Evolutionary conservation across 306 rosid species (phyloP).

Genomic region (Pueraria montana): DNA sequence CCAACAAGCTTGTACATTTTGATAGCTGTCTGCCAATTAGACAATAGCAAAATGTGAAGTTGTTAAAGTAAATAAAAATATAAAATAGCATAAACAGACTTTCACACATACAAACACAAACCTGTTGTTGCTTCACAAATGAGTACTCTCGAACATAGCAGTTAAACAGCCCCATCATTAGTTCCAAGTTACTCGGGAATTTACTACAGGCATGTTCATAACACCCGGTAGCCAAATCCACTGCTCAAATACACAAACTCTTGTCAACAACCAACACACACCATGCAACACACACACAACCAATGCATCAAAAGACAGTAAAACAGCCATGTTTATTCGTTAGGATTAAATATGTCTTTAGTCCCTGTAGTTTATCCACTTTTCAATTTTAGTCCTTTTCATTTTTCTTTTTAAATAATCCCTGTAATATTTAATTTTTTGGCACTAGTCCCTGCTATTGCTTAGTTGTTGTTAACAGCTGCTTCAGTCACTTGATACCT

Average conservation of each 20-base stretch:
- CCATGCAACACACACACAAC: not conserved
- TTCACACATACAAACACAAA: conserved; percentile 41
- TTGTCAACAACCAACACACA: conserved; percentile 37
- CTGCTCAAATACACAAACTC: conserved; percentile 56
- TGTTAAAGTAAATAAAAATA: not conserved
- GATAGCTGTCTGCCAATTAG: conserved; percentile 90
- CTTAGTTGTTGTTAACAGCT: not conserved
- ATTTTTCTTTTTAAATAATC: not conserved
- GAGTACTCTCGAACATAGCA: conserved; percentile 97
- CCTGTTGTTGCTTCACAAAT: conserved; percentile 99
- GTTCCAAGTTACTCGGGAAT: conserved; percentile 77
- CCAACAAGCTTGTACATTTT: conserved; percentile 96
- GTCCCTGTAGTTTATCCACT: not conserved
- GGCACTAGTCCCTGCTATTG: not conserved
- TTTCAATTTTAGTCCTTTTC: not conserved
- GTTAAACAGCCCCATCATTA: conserved; percentile 94
- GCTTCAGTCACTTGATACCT: not conserved
- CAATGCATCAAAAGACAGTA: not conserved
- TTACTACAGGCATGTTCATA: conserved; percentile 92
- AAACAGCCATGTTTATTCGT: not conserved
- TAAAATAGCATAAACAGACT: not conserved
- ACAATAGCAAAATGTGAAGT: conserved; percentile 9
- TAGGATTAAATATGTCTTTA: not conserved
- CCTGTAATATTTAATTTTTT: not conserved
- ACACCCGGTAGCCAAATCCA: conserved; percentile 92